Percentiles rank a stretch among this genome's conserved stretches.
Conservation (phyloP, 805 yeast species). For the Metschnikowia shivogae region DNA sequence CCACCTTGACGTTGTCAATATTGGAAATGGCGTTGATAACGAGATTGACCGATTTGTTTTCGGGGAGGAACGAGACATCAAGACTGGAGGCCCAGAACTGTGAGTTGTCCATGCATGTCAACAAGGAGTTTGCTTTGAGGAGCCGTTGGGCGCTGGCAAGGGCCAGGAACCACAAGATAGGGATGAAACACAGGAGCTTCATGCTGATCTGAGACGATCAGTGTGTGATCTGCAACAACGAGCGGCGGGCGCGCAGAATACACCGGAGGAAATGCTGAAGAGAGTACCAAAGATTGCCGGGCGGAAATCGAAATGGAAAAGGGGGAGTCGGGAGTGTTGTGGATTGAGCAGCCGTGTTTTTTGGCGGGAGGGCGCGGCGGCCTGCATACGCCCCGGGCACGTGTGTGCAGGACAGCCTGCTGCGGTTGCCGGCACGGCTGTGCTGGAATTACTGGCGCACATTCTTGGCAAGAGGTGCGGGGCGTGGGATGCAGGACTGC, state of each 20-base stretch:
- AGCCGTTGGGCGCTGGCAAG: constrained; percentile 19
- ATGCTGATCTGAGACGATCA: neutral
- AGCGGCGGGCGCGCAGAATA: too few species aligned
- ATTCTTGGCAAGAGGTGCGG: too few species aligned
- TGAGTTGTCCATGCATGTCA: constrained; percentile 91
- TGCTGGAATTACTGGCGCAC: too few species aligned
- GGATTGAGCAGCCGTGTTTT: too few species aligned
- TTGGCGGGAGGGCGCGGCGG: neutral
- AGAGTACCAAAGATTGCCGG: too few species aligned
- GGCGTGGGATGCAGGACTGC: too few species aligned
- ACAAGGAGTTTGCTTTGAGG: constrained; percentile 60
- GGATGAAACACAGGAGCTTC: neutral
- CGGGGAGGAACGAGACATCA: constrained; percentile 70
- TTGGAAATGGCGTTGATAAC: constrained; percentile 77
- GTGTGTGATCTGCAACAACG: too few species aligned
- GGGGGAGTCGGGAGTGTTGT: too few species aligned
- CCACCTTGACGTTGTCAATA: constrained; percentile 59
- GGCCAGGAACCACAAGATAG: constrained; percentile 3
- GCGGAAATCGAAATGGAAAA: too few species aligned
- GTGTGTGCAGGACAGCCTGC: neutral
- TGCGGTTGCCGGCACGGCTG: neutral
- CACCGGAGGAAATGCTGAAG: too few species aligned
- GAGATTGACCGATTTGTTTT: constrained; percentile 56
- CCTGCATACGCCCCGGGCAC: neutral
- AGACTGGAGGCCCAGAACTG: constrained; percentile 80